phyloP scores from a whole-genome alignment of 306 rosid species.

The Citrullus amarus region DNA sequence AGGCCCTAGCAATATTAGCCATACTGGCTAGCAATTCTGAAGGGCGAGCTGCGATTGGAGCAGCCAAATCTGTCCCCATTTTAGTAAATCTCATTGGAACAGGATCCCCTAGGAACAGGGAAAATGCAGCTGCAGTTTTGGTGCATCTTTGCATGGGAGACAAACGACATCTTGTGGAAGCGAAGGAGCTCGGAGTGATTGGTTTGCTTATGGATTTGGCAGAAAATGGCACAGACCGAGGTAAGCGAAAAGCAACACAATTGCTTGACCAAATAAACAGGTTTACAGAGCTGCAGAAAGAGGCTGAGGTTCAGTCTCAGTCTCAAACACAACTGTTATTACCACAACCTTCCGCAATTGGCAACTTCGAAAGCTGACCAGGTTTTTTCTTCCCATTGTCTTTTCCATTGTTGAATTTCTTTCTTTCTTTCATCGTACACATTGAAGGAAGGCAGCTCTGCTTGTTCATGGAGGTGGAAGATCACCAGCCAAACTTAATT shows the following conservation, averaged over 20 bases:
- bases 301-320: slow-evolving; percentile 21
- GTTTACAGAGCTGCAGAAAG: slow-evolving; percentile 52
- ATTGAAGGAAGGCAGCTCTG: neutral
- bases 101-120: slow-evolving; percentile 87
- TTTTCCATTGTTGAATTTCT: neutral
- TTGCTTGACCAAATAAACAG: slow-evolving; percentile 70
- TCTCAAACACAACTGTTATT: slow-evolving; percentile 16
- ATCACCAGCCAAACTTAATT: neutral
- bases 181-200: slow-evolving; percentile 61
- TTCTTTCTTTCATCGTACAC: neutral
- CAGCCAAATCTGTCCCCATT: slow-evolving; percentile 64
- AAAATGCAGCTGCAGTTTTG: slow-evolving; percentile 88
- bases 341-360: neutral
- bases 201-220: slow-evolving; percentile 57
- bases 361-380: neutral
- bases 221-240: slow-evolving; percentile 85
- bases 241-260: slow-evolving; percentile 83
- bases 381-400: neutral
- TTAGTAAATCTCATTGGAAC: slow-evolving; percentile 61
- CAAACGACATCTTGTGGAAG: slow-evolving; percentile 57
- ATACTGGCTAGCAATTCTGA: slow-evolving; percentile 80
- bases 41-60: slow-evolving; percentile 70
- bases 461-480: slow-evolving; percentile 3
- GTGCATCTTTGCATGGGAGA: slow-evolving; percentile 78
- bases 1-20: slow-evolving; percentile 90